These are phyloP conservation scores for Thamnidium elegans DNA, from an alignment of 192 early-diverging fungal species.

Conservation along the genomic window DNA sequence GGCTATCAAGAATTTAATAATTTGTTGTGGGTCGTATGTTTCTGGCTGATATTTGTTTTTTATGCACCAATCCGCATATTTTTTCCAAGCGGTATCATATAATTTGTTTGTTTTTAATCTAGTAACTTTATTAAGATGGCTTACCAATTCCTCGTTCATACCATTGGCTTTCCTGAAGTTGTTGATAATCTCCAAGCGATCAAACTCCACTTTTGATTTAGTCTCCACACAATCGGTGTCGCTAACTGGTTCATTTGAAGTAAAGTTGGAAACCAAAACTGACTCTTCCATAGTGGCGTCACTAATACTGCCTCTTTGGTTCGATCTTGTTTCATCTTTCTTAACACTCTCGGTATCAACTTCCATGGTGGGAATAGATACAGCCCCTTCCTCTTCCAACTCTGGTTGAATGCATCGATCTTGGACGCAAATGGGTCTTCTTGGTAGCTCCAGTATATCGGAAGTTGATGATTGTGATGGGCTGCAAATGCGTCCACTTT, in stretches of 20 bases:
- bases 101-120: too few relatives aligned
- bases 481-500: conserved; percentile 6
- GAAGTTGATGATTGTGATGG: neutral
- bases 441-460: neutral
- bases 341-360: too few relatives aligned
- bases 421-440: neutral
- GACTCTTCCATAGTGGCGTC: neutral
- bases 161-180: neutral
- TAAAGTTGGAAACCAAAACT: neutral
- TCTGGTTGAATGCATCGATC: conserved; percentile 2
- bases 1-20: too few relatives aligned
- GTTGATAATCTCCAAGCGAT: neutral
- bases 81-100: too few relatives aligned
- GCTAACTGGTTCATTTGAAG: neutral
- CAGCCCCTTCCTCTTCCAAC: conserved; percentile 1
- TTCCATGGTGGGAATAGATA: conserved; percentile 6
- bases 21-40: too few relatives aligned
- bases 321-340: neutral
- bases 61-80: too few relatives aligned
- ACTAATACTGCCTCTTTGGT: neutral
- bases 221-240: neutral
- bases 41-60: too few relatives aligned
- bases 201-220: neutral
- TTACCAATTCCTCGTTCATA: neutral
- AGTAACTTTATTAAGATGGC: neutral